Conservation (phyloP, 1,139 yeast genomes). For the Kurtzmaniella quercitrusa region DNA sequence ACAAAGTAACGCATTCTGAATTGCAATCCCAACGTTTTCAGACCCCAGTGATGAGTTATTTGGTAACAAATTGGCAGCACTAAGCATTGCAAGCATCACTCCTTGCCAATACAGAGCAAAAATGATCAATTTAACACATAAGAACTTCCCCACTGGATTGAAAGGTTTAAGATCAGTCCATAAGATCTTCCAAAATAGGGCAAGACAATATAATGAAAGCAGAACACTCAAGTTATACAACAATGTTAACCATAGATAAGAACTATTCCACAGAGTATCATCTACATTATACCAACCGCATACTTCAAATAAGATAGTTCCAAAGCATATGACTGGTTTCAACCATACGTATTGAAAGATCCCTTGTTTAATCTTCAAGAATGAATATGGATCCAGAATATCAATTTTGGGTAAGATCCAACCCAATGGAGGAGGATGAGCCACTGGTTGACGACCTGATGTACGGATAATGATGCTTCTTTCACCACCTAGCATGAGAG, state of each 20-base stretch:
- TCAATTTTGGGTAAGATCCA: conserved; percentile 57
- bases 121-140: conserved; percentile 88
- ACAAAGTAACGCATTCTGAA: conserved; percentile 79
- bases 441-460: conserved; percentile 69
- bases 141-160: conserved; percentile 86
- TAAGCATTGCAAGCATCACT: conserved; percentile 58
- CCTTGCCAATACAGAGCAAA: conserved; percentile 99
- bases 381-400: conserved; percentile 80
- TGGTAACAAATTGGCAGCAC: conserved; percentile 47
- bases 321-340: conserved; percentile 71
- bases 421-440: conserved; percentile 62
- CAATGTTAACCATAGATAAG: conserved; percentile 64
- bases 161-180: conserved; percentile 72
- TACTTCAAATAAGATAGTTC: conserved; percentile 49
- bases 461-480: conserved; percentile 70
- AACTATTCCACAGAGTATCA: conserved; percentile 44
- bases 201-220: conserved; percentile 76
- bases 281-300: conserved; percentile 50
- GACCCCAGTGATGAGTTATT: not conserved
- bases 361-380: conserved; percentile 75
- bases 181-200: conserved; percentile 87
- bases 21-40: conserved; percentile 40
- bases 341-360: conserved; percentile 94
- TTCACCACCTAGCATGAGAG: conserved; percentile 89
- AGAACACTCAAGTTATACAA: conserved; percentile 79